A percentile compares a stretch with the other conserved stretches of the same genome.
Conservation (phyloP, 371 early-diverging fungal species). For the Capniomyces stellatus region DNA sequence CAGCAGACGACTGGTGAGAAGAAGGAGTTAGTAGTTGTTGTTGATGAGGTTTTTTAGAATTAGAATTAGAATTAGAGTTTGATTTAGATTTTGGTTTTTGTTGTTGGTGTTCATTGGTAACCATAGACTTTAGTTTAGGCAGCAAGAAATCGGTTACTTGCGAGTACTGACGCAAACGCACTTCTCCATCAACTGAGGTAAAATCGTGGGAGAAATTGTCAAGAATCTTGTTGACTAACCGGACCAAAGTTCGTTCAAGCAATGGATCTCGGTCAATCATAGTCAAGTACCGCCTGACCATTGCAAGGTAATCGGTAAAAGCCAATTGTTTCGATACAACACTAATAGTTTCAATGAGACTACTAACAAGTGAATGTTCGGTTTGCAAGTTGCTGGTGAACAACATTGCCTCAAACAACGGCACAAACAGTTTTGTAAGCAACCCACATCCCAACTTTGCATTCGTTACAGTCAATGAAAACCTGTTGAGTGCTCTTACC, state of each 20-base stretch:
- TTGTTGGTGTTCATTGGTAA: conserved; percentile 23
- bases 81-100: no score
- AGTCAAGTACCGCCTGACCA: conserved; percentile 49
- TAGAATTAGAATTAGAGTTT: conserved; percentile 37
- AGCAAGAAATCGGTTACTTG: conserved; percentile 18
- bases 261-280: conserved; percentile 39
- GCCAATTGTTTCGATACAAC: conserved; percentile 42
- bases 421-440: conserved; percentile 47
- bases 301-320: conserved; percentile 66
- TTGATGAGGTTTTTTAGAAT: conserved; percentile 70
- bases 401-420: conserved; percentile 65
- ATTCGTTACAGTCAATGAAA: conserved; percentile 16
- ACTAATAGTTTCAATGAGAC: conserved; percentile 55
- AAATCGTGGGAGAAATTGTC: conserved; percentile 84
- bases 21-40: no score
- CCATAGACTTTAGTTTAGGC: conserved; percentile 12
- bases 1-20: no score
- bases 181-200: conserved; percentile 14
- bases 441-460: background rate
- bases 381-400: conserved; percentile 46
- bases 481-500: conserved; percentile 54
- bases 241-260: conserved; percentile 43
- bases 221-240: conserved; percentile 57
- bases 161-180: conserved; percentile 15
- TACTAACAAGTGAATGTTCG: conserved; percentile 60